Conservation (phyloP, 495 filamentous ascomycete species). For the Trichoderma reesei region DNA sequence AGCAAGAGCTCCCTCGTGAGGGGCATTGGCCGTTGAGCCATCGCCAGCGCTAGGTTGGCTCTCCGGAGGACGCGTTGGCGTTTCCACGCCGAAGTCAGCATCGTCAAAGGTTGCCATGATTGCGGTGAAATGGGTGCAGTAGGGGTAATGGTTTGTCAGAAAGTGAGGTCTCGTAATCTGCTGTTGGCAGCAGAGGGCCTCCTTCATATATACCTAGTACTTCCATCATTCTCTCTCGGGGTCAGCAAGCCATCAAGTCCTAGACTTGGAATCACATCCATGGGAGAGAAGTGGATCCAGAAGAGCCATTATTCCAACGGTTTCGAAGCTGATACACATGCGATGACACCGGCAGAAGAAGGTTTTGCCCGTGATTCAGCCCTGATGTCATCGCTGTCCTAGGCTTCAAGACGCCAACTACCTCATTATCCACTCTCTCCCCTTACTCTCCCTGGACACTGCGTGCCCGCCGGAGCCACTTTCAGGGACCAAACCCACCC, state of each 20-base stretch:
- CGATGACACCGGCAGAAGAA: conserved; percentile 2
- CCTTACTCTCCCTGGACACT: background rate
- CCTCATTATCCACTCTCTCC: background rate
- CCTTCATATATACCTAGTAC: background rate
- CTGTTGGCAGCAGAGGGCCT: background rate
- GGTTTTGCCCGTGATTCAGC: conserved; percentile 6
- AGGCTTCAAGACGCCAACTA: background rate
- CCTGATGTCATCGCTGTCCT: conserved; percentile 9
- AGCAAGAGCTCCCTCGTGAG: conserved; percentile 14
- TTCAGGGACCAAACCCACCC: background rate
- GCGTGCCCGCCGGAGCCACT: background rate
- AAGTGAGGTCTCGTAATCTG: background rate
- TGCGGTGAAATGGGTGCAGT: conserved; percentile 17
- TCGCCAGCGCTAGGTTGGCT: conserved; percentile 10
- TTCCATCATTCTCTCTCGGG: too few relatives aligned
- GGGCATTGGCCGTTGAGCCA: background rate
- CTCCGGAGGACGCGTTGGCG: conserved; percentile 7
- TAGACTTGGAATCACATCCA: background rate
- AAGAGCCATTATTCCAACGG: conserved; percentile 7
- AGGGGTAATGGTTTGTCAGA: background rate
- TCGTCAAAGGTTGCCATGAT: conserved; percentile 58
- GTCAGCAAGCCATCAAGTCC: background rate
- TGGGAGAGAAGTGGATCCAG: background rate
- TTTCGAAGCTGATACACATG: background rate
- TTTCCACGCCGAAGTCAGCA: conserved; percentile 39